Conservation (phyloP, 805 yeast species). For the Candida parachauliodes region DNA sequence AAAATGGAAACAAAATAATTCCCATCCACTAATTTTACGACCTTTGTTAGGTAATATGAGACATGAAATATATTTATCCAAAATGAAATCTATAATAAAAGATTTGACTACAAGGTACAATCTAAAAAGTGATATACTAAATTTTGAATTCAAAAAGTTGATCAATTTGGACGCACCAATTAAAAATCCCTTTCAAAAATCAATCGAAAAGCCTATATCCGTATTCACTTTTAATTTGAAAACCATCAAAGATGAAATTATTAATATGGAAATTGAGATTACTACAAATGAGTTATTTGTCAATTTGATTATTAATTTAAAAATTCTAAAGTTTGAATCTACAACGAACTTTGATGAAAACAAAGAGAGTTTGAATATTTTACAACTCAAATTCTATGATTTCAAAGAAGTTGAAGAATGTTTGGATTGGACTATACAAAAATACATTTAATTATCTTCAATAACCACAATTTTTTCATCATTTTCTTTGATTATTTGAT, state of each 20-base stretch:
- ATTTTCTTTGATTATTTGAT: constrained; percentile 27
- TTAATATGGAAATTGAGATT: constrained; percentile 27
- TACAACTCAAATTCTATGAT: constrained; percentile 49
- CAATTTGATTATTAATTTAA: constrained; percentile 33
- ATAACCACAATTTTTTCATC: constrained; percentile 29
- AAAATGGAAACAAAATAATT: constrained; percentile 41
- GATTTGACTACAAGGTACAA: constrained; percentile 15
- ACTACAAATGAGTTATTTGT: constrained; percentile 41
- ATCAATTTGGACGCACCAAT: constrained; percentile 19
- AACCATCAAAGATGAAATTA: constrained; percentile 14
- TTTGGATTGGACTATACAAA: constrained; percentile 49
- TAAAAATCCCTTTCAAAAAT: constrained; percentile 35
- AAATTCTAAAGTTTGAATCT: constrained; percentile 27
- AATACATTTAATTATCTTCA: constrained; percentile 24
- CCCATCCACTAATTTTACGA: constrained; percentile 46
- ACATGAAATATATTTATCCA: constrained; percentile 44
- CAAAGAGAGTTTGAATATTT: constrained; percentile 32
- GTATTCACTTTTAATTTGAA: constrained; percentile 22
- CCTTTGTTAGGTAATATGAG: constrained; percentile 58
- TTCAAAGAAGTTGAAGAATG: constrained; percentile 53
- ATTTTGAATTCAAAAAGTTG: constrained; percentile 18
- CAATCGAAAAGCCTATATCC: constrained; percentile 37
- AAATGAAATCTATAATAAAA: constrained; percentile 26
- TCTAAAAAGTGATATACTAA: constrained; percentile 4
- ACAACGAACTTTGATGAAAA: constrained; percentile 23